Evolutionary conservation across 176 grass and related monocot genomes (phyloP).

Genomic region (Bolboschoenus planiculmis): DNA sequence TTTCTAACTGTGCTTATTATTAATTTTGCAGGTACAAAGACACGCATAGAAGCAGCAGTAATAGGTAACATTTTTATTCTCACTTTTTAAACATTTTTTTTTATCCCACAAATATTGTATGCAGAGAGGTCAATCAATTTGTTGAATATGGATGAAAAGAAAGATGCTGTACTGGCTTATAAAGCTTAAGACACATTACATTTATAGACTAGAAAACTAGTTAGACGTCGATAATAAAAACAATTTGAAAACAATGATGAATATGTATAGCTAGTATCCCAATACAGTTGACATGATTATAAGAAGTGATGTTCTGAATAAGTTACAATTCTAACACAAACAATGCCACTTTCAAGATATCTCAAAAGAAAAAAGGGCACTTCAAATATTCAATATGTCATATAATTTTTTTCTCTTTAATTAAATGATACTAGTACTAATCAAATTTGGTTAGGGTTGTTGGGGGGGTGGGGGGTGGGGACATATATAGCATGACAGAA

Average conservation of each 20-base stretch:
- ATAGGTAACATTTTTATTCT: background rate
- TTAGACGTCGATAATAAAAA: too few relatives aligned
- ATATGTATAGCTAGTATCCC: background rate
- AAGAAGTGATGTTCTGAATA: background rate
- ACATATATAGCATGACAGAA: too few relatives aligned
- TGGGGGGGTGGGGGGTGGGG: too few relatives aligned
- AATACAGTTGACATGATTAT: background rate
- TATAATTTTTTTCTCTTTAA: background rate
- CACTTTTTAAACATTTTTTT: too few relatives aligned
- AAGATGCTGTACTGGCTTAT: background rate
- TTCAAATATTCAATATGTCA: background rate
- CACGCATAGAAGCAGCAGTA: background rate
- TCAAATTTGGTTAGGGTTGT: too few relatives aligned
- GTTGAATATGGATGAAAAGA: background rate
- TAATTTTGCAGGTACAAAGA: background rate
- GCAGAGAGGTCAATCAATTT: background rate
- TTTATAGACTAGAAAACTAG: too few relatives aligned
- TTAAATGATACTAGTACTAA: too few relatives aligned
- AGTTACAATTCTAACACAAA: background rate
- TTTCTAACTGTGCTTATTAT: conserved; percentile 2
- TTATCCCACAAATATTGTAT: background rate
- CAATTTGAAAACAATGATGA: too few relatives aligned
- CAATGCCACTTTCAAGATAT: background rate
- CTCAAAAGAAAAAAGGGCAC: background rate
- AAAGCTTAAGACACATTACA: background rate